These are phyloP conservation scores for Hypoxylon sp. DNA, from an alignment of 2,329 filamentous ascomycete genomes.

Conservation along the genomic window DNA sequence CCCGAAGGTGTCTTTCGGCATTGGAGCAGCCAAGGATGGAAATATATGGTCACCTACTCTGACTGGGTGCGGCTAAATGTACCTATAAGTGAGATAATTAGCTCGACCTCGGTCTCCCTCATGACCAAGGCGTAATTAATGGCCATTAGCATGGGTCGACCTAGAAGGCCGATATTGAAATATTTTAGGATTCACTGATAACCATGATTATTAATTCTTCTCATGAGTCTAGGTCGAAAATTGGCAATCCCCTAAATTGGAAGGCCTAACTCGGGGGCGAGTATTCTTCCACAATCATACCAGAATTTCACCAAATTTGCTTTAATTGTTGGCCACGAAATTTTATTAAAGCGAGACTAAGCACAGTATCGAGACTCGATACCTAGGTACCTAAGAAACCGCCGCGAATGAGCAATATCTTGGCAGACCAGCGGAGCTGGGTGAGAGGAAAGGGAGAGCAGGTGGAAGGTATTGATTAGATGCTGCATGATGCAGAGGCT, in stretches of 20 bases:
- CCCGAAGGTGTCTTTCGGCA: constrained; percentile 35
- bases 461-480: constrained; percentile 11
- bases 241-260: neutral
- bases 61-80: constrained; percentile 42
- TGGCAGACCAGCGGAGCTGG: neutral
- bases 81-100: constrained; percentile 26
- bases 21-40: constrained; percentile 38
- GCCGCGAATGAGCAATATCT: neutral
- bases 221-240: constrained; percentile 1
- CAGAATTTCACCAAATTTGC: neutral
- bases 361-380: neutral
- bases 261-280: neutral
- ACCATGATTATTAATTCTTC: neutral
- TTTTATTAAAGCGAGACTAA: constrained; percentile 2
- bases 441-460: neutral
- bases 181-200: constrained; percentile 1
- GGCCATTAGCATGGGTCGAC: constrained; percentile 9
- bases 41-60: constrained; percentile 41
- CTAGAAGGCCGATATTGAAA: constrained; percentile 4
- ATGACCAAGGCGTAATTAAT: neutral
- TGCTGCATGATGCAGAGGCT: constrained; percentile 16
- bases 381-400: neutral
- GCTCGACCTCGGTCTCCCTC: constrained; percentile 18
- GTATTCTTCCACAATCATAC: neutral
- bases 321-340: neutral